These are phyloP conservation scores for Bertia moriformis DNA, from an alignment of 2,329 filamentous ascomycete species.

Conservation along the genomic window DNA sequence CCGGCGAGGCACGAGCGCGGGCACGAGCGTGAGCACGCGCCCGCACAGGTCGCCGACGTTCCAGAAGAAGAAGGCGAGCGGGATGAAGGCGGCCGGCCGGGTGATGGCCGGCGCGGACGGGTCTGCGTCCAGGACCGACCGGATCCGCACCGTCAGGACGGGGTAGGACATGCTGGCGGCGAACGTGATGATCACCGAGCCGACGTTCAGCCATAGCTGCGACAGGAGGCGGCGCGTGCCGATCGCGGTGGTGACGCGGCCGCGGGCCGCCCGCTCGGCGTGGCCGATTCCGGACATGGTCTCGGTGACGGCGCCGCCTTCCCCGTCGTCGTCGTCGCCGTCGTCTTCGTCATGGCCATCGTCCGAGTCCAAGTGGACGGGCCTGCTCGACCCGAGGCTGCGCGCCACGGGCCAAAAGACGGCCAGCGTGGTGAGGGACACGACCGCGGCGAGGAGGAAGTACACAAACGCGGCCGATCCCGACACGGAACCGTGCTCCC, in stretches of 20 bases:
- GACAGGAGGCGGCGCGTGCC: constrained; percentile 52
- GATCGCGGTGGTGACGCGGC: constrained; percentile 25
- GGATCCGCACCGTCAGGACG: constrained; percentile 66
- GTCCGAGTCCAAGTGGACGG: constrained; percentile 6
- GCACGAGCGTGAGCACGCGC: constrained; percentile 51
- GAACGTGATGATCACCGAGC: constrained; percentile 71
- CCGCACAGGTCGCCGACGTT: constrained; percentile 76
- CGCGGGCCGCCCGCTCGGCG: constrained; percentile 18
- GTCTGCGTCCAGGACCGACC: constrained; percentile 25
- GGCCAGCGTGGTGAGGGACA: constrained; percentile 56
- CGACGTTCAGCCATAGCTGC: constrained; percentile 67
- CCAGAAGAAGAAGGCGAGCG: constrained; percentile 83
- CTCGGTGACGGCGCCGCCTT: constrained; percentile 34
- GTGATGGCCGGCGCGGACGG: constrained; percentile 41
- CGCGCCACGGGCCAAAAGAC: constrained; percentile 63
- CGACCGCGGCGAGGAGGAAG: constrained; percentile 71
- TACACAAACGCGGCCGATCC: constrained; percentile 72
- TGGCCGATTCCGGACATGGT: constrained; percentile 33
- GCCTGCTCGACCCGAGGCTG: too few species aligned
- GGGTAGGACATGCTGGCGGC: constrained; percentile 85
- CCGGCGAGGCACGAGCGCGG: constrained; percentile 30
- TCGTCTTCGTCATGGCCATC: constrained; percentile 10
- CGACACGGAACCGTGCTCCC: constrained; percentile 22
- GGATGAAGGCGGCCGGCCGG: constrained; percentile 67
- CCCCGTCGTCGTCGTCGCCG: neutral